Base-by-base conservation (phyloP, 495 filamentous ascomycete species). In the Zalerion maritima region DNA sequence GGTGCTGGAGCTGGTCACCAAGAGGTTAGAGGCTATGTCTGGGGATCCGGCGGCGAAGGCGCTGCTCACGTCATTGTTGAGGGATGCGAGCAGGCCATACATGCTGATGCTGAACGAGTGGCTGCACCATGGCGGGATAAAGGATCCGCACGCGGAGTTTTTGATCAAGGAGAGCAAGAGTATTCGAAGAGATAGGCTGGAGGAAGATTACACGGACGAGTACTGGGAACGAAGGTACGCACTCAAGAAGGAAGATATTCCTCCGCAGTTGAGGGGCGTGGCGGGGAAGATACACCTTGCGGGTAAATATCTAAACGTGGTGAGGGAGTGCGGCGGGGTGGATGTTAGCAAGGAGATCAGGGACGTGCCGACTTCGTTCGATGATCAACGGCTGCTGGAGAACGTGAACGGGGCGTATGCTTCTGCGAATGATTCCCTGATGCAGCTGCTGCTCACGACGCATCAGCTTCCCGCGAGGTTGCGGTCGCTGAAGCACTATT, bases 151-250 rank as follows among this genome's bases (percentile, higher is more conserved):
- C 49, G 72, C 69, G 8, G 89, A 97, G 48, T 97, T 97, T 45
- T 56, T 97, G 21, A 75, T 97, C 37, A 91, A 84, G 39, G 89
- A 97, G 50, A 85, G 93, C 47, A 87, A 87, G 53, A 89, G 83
- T 43, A 96, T 97, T 42, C 76, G 76, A 31, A 70, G 89, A 12
- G 91, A 94, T 43, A 69, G 78, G 42, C 57, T 97, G 7, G 84
- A 94, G 46, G 74, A 93, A 43, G 89, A 97, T 53, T 97, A 94
- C 42, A 96, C 86, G 0, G 89, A 97, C 45, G 89, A 96, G 41
- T 97, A 97, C 51, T 97, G 89, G 89, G 89, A 96, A 45, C 84
- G 93, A 50, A 67, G 89, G 32, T 97, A 97, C 42, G 94, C 85
- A 8, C 82, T 96, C 35, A 73, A 89, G 23, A 80, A 92, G 24